Conservation (phyloP, 352 stramenopile genomes). For the Phytophthora aleatoria region DNA sequence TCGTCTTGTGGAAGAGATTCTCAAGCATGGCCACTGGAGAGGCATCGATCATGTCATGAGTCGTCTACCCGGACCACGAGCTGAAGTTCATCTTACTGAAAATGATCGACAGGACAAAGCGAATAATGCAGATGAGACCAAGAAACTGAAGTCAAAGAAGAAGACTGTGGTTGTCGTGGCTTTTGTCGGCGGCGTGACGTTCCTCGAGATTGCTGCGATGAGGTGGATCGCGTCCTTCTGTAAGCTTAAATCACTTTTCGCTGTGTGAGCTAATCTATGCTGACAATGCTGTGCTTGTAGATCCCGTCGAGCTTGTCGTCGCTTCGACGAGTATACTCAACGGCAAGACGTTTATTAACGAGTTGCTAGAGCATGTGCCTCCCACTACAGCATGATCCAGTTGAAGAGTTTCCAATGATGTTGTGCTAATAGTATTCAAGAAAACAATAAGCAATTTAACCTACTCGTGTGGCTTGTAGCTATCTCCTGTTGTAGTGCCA, state of each 20-base stretch:
- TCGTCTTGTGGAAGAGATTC: conserved; percentile 68
- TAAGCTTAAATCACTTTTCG: conserved; percentile 25
- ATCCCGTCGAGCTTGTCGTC: conserved; percentile 68
- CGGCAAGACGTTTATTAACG: conserved; percentile 53
- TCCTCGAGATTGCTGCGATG: conserved; percentile 74
- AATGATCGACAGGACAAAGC: conserved; percentile 12
- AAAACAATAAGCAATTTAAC: not conserved
- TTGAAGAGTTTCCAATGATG: no score
- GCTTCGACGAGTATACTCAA: conserved; percentile 64
- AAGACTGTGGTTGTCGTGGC: conserved; percentile 66
- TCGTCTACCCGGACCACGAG: conserved; percentile 52
- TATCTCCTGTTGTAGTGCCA: conserved; percentile 63
- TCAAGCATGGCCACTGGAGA: conserved; percentile 56
- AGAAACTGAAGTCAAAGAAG: conserved; percentile 40
- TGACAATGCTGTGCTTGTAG: conserved; percentile 24
- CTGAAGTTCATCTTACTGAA: conserved; percentile 49
- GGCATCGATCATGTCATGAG: conserved; percentile 55
- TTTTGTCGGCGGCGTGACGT: conserved; percentile 74
- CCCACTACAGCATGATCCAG: conserved; percentile 31
- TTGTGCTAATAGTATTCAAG: no score
- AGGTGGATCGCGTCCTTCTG: conserved; percentile 74
- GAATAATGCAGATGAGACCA: not conserved
- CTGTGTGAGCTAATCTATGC: conserved; percentile 8
- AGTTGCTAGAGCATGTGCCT: conserved; percentile 53
- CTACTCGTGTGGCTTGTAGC: conserved; percentile 66